Evolutionary conservation across 768 basidiomycete species (phyloP).

Genomic region (Termitomyces titanicus): DNA sequence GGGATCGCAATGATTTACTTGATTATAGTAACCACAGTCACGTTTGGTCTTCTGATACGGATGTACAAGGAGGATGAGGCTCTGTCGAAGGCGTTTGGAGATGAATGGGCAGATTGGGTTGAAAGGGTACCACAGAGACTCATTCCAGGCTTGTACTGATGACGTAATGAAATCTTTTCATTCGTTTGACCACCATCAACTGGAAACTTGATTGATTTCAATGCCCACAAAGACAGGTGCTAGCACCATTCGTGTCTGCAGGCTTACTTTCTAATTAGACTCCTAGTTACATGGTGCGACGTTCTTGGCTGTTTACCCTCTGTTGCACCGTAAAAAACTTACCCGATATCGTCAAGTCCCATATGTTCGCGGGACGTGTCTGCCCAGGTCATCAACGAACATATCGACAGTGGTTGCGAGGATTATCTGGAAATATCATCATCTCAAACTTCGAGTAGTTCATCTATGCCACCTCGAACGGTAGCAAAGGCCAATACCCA

Average conservation of each 20-base stretch:
- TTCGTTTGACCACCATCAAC: not conserved
- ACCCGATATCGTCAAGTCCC: conserved; percentile 32
- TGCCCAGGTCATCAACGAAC: conserved; percentile 42
- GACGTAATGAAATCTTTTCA: conserved; percentile 2
- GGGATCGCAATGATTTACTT: conserved; percentile 22
- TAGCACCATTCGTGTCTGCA: not conserved
- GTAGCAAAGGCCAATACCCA: conserved; percentile 12
- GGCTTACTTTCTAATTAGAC: not conserved
- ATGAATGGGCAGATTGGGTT: conserved; percentile 42
- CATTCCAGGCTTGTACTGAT: conserved; percentile 43
- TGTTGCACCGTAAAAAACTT: not conserved
- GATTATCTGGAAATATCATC: conserved; percentile 13
- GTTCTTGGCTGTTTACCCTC: not conserved
- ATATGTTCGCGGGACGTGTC: conserved; percentile 42
- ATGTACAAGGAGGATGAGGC: conserved; percentile 44
- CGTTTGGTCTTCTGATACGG: conserved; percentile 31
- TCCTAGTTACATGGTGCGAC: conserved; percentile 17
- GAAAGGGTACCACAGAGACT: conserved; percentile 42
- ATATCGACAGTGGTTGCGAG: conserved; percentile 47
- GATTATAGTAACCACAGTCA: conserved; percentile 27
- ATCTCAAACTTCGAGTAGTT: conserved; percentile 10
- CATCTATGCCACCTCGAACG: conserved; percentile 3
- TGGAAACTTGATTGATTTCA: not conserved
- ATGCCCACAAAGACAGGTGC: conserved; percentile 10
- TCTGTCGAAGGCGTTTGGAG: conserved; percentile 35